Evolutionary conservation across 1,139 yeast genomes (phyloP), one percentile per base, ranked within the genome.

Genomic region (Pichia sp.): DNA sequence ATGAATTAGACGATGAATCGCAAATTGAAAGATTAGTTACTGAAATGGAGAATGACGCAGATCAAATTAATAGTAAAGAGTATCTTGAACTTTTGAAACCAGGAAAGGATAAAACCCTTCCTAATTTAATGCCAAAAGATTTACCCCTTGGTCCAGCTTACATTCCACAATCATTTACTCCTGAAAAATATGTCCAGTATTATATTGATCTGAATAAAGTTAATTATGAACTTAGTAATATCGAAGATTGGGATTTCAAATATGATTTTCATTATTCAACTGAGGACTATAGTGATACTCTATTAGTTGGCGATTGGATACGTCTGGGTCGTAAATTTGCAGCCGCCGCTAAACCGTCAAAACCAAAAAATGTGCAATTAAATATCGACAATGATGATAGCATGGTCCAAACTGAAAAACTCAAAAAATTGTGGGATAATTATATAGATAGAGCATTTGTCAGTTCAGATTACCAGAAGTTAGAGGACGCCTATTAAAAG

Each of bases 61-160:
- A 50, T 25, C 28, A 27, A 6, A n/a, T 32, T 7, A 34, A 35
- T 11, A 39, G 29, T 7, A 26, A 45, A 31, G 44, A 48, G 34
- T 48, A 52, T 33, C 44, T 35, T 18, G 61, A 61, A 42, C 8
- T 48, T 6, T 28, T 45, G 45, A 60, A 67, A 31, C 60, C 61
- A 31, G 70, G 66, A 49, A 68, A 65, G 38, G 95, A 86, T 62
- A 79, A 74, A 51, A 78, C 94, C 0, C 67, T 84, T 48, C 95
- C 95, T 2, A 76, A 77, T 8, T 71, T 74, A 46, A 82, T 74
- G 75, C 92, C 92, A 4, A 59, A 57, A 5, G 64, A 68, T 29
- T 56, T 69, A 27, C 73, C 76, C 3, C 63, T 81, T 36, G 96
- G 96, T 0, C 96, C 96, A 1, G 96, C 83, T 0, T 86, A 83